Evolutionary conservation across 192 early-diverging fungal species (phyloP).

Genomic region (Podila epigama): DNA sequence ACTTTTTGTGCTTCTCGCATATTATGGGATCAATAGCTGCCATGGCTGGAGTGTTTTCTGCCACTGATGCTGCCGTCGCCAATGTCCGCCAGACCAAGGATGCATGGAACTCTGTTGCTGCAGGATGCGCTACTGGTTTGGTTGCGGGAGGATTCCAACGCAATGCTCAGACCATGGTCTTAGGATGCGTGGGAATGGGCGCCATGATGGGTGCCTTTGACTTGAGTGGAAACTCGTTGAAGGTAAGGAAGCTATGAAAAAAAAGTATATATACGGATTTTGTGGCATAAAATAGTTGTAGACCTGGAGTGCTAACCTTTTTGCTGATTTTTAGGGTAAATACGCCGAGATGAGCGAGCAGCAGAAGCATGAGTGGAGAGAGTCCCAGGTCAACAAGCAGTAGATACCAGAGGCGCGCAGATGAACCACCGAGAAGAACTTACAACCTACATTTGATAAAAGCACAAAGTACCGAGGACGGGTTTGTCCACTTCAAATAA

Average conservation of each 20-base stretch:
- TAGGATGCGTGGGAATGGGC: constrained; percentile 69
- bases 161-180: constrained; percentile 65
- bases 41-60: constrained; percentile 81
- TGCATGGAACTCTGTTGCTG: constrained; percentile 72
- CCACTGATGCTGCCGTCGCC: constrained; percentile 62
- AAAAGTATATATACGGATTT: background rate
- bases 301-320: background rate
- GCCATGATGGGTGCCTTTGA: constrained; percentile 73
- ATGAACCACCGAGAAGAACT: background rate
- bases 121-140: constrained; percentile 76
- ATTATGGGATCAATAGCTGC: constrained; percentile 65
- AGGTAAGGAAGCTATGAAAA: constrained; percentile 29
- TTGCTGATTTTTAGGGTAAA: constrained; percentile 27
- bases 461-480: too few species aligned
- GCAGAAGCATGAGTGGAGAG: constrained; percentile 52
- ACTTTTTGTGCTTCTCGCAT: too few species aligned
- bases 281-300: background rate
- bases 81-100: constrained; percentile 74
- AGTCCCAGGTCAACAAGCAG: constrained; percentile 54
- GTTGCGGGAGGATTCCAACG: constrained; percentile 69
- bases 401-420: background rate
- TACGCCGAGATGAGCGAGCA: constrained; percentile 49
- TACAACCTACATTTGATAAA: too few species aligned
- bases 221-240: constrained; percentile 63
- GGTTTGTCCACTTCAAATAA: too few species aligned